A percentile compares a stretch with the other conserved stretches of the same genome.
Conservation (phyloP, 192 early-diverging fungal species). For the Mortierella hygrophila region DNA sequence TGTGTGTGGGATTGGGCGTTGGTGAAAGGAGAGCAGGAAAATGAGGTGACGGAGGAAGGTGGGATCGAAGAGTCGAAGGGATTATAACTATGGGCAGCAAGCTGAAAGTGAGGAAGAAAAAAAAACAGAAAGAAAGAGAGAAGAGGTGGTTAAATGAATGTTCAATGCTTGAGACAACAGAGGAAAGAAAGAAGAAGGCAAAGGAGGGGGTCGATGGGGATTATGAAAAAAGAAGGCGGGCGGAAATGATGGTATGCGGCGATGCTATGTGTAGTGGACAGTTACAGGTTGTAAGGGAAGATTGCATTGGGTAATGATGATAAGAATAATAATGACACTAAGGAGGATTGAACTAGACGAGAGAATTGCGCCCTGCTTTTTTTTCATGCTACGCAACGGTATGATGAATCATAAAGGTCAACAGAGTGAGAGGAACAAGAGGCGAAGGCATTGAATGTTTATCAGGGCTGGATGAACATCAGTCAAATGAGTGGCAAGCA, state of each 20-base stretch:
- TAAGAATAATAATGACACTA: neutral
- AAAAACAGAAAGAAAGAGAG: neutral
- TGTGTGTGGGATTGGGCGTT: neutral
- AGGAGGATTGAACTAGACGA: neutral
- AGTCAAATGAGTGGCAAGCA: neutral
- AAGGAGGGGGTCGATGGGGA: neutral
- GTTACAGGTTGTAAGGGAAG: neutral
- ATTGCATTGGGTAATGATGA: conserved; percentile 3
- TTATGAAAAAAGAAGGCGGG: neutral
- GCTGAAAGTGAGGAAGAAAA: neutral
- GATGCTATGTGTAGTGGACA: neutral
- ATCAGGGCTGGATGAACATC: neutral
- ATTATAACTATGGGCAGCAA: neutral
- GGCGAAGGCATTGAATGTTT: neutral
- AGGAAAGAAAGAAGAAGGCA: neutral
- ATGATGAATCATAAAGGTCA: neutral
- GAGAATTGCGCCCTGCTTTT: neutral
- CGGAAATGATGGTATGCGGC: neutral
- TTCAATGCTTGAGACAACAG: neutral
- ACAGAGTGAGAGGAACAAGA: neutral
- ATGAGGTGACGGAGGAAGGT: neutral
- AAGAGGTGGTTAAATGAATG: neutral
- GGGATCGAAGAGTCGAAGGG: neutral
- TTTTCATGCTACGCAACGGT: neutral
- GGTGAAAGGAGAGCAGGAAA: neutral